A percentile compares a stretch with the other conserved stretches of the same genome.
Evolutionary conservation across 116 monocot species (phyloP).

Genomic region (Papilionanthe hybrid): DNA sequence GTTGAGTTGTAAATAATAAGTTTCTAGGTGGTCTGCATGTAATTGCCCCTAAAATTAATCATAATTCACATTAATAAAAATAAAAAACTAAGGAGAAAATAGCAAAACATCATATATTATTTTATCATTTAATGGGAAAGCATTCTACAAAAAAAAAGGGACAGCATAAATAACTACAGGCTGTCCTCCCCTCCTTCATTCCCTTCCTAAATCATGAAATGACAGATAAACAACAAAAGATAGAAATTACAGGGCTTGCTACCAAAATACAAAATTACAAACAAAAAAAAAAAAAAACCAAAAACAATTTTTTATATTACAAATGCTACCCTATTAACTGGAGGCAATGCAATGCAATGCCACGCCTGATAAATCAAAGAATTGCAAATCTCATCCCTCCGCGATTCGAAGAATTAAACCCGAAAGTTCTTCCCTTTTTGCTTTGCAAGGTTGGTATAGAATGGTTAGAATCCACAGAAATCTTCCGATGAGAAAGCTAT

Average conservation of each 20-base stretch:
- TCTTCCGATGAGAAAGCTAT: background rate
- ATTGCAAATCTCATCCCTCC: constrained; percentile 4
- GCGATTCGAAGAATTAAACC: background rate
- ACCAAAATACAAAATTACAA: background rate
- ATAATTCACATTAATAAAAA: no score
- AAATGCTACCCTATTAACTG: background rate
- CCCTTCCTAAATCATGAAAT: background rate
- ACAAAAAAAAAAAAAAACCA: background rate
- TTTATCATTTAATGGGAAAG: background rate
- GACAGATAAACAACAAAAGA: background rate
- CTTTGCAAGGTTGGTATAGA: constrained; percentile 1
- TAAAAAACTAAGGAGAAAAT: background rate
- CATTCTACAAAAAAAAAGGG: constrained; percentile 4
- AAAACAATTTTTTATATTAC: constrained; percentile 8
- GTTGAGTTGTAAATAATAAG: no score
- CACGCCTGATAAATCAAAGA: constrained; percentile 9
- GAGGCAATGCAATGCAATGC: background rate
- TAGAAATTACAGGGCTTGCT: background rate
- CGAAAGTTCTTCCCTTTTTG: background rate
- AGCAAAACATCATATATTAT: background rate
- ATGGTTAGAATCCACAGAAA: constrained; percentile 9
- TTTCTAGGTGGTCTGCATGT: no score
- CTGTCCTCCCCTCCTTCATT: background rate
- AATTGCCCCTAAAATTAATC: no score
- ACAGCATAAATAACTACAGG: background rate